Evolutionary conservation across 495 filamentous ascomycete species (phyloP).

Genomic region (Chaetomium fimeti): DNA sequence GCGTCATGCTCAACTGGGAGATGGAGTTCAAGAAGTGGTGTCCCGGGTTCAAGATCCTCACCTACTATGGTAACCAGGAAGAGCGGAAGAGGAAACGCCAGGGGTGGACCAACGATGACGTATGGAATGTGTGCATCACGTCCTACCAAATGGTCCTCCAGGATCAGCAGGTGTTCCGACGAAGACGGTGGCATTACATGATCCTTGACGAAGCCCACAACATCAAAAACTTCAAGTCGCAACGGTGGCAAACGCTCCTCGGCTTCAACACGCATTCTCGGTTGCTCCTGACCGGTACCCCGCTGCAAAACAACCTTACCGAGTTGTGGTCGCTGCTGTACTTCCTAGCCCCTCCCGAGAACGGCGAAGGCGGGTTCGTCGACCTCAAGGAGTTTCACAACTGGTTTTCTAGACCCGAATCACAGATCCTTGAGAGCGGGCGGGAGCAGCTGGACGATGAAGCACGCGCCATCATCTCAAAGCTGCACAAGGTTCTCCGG

Average conservation of each 20-base stretch:
- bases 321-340: slow-evolving; percentile 97
- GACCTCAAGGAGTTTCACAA: slow-evolving; percentile 88
- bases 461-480: slow-evolving; percentile 78
- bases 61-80: slow-evolving; percentile 91
- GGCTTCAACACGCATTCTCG: slow-evolving; percentile 86
- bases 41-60: slow-evolving; percentile 96
- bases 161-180: slow-evolving; percentile 89
- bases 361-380: slow-evolving; percentile 82
- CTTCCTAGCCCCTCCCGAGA: slow-evolving; percentile 90
- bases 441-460: slow-evolving; percentile 91
- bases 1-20: slow-evolving; percentile 99
- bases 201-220: slow-evolving; percentile 98
- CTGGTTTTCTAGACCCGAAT: slow-evolving; percentile 88
- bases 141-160: slow-evolving; percentile 94
- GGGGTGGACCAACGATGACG: slow-evolving; percentile 85
- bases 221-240: slow-evolving; percentile 98
- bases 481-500: slow-evolving; percentile 88
- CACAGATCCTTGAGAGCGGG: slow-evolving; percentile 93
- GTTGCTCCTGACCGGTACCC: slow-evolving; percentile 90
- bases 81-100: slow-evolving; percentile 86
- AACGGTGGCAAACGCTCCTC: slow-evolving; percentile 91
- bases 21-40: slow-evolving; percentile 99
- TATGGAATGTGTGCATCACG: slow-evolving; percentile 96
- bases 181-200: slow-evolving; percentile 96
- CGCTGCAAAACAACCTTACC: slow-evolving; percentile 93